Evolutionary conservation across 2,329 filamentous ascomycete species (phyloP).

Genomic region (Colletotrichum tanaceti): DNA sequence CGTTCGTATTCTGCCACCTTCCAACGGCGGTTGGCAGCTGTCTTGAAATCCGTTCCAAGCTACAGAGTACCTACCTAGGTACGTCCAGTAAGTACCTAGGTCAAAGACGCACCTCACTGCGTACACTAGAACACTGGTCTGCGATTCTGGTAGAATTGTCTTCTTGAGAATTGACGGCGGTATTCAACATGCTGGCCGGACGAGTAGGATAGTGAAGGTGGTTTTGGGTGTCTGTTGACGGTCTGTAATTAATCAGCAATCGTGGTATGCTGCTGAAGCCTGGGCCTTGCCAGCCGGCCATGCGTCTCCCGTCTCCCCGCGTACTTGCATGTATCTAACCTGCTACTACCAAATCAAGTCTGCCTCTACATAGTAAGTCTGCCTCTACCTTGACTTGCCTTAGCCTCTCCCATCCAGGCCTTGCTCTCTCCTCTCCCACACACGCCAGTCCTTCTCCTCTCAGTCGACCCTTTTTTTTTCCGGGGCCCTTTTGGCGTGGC

Average conservation of each 20-base stretch:
- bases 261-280: not conserved
- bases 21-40: constrained; percentile 27
- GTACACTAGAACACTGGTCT: constrained; percentile 1
- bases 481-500: constrained; percentile 28
- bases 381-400: constrained; percentile 22
- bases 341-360: constrained; percentile 23
- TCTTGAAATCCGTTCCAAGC: constrained; percentile 11
- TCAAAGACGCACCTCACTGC: constrained; percentile 13
- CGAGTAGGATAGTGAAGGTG: not conserved
- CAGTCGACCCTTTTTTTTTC: constrained; percentile 38
- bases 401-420: constrained; percentile 38
- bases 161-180: not conserved
- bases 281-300: not conserved
- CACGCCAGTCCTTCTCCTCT: constrained; percentile 29
- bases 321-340: constrained; percentile 32
- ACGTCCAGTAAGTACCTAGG: not conserved
- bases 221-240: not conserved
- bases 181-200: not conserved
- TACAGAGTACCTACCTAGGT: too few relatives aligned
- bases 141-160: not conserved
- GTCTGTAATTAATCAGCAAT: constrained; percentile 7
- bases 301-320: not conserved
- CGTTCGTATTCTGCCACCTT: constrained; percentile 22
- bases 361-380: constrained; percentile 10
- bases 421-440: constrained; percentile 5